These are phyloP conservation scores for Chlorella vulgaris DNA, from an alignment of 139 green algal species.

Conservation along the genomic window DNA sequence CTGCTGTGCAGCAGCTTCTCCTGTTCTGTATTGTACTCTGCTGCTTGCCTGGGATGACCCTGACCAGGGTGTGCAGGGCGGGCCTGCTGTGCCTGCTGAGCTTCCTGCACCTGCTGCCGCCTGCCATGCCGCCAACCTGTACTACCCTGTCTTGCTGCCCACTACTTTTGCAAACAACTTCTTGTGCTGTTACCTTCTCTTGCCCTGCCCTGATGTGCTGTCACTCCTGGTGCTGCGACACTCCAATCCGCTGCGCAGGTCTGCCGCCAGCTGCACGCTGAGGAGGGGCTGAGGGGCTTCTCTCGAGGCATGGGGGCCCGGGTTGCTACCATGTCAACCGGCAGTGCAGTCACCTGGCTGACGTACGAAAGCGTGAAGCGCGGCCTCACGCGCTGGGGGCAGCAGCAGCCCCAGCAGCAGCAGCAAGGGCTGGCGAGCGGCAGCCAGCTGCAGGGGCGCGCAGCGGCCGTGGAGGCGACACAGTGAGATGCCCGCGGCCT, in stretches of 20 bases:
- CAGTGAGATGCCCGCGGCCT: not conserved
- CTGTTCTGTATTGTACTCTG: no score
- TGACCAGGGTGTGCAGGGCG: no score
- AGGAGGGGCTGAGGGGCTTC: constrained; percentile 59
- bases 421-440: not conserved
- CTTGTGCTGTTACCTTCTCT: no score
- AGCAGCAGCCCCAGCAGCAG: not conserved
- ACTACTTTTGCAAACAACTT: no score
- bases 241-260: not conserved
- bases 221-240: no score
- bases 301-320: constrained; percentile 56
- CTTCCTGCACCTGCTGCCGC: no score
- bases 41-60: no score
- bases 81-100: not conserved
- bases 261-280: constrained; percentile 31
- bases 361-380: constrained; percentile 71
- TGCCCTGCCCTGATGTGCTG: no score
- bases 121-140: no score
- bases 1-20: no score
- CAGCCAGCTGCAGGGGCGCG: not conserved
- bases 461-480: not conserved
- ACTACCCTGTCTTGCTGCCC: no score
- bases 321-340: constrained; percentile 65
- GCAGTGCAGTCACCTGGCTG: constrained; percentile 67
- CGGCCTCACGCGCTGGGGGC: constrained; percentile 29